phyloP scores from a whole-genome alignment of 2,329 filamentous ascomycete species.

The Domatiomyces catenatus region DNA sequence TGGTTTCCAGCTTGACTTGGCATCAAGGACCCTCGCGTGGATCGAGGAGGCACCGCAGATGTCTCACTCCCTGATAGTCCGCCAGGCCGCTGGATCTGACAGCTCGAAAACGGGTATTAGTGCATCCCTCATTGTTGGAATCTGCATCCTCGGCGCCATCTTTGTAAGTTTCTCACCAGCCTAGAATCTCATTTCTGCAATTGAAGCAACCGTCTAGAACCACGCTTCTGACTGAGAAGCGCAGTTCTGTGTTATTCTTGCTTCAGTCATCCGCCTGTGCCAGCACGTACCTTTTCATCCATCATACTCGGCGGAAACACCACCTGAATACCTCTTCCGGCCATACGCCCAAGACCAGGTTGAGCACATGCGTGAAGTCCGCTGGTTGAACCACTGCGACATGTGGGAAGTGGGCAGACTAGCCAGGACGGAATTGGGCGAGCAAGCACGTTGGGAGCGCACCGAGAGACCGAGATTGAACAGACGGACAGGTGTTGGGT shows the following conservation, averaged over 20 bases:
- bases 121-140: neutral
- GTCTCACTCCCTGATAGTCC: neutral
- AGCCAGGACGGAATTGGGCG: neutral
- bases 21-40: neutral
- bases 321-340: neutral
- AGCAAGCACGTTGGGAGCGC: neutral
- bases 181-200: neutral
- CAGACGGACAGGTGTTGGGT: neutral
- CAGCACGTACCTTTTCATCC: neutral
- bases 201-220: neutral
- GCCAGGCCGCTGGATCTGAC: neutral
- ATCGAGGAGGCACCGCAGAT: neutral
- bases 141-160: neutral
- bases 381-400: neutral
- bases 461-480: neutral
- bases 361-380: neutral
- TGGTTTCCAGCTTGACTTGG: neutral
- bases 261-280: neutral
- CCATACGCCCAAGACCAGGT: neutral
- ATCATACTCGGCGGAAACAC: neutral
- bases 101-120: neutral
- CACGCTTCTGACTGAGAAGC: neutral
- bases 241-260: neutral
- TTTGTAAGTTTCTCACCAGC: neutral
- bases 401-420: neutral